These are phyloP conservation scores for Talaromyces sp. DNA, from an alignment of 2,329 filamentous ascomycete species.

Conservation along the genomic window DNA sequence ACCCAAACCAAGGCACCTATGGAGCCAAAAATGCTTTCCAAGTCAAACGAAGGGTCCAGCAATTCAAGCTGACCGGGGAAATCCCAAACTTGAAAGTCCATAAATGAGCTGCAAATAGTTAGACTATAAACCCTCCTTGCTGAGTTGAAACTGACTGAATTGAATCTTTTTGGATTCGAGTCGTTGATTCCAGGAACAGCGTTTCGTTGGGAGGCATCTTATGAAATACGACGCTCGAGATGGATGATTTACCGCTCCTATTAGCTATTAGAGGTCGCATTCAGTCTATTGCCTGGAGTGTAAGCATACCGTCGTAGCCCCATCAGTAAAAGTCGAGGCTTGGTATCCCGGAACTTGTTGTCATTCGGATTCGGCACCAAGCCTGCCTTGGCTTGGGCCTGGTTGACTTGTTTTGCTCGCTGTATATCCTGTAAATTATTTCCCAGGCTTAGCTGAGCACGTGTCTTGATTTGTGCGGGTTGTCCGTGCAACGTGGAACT, in stretches of 20 bases:
- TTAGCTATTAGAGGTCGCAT: constrained; percentile 20
- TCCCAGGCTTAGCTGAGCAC: constrained; percentile 37
- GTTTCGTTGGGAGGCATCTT: constrained; percentile 96
- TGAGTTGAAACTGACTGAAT: constrained; percentile 68
- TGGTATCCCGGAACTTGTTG: constrained; percentile 55
- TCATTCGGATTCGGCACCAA: constrained; percentile 24
- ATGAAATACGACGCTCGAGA: constrained; percentile 98
- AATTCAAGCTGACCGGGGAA: constrained; percentile 95
- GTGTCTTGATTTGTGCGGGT: constrained; percentile 25
- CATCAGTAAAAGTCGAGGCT: constrained; percentile 88
- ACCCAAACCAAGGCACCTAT: constrained; percentile 97
- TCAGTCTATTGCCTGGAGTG: not conserved
- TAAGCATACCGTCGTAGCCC: constrained; percentile 75
- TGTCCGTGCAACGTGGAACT: constrained; percentile 21
- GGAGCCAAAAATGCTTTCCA: constrained; percentile 89
- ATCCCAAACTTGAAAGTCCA: constrained; percentile 99
- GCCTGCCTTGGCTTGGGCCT: constrained; percentile 27
- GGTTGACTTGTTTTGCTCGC: constrained; percentile 23
- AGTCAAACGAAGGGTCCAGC: constrained; percentile 82
- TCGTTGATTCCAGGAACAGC: constrained; percentile 90
- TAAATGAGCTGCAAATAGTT: constrained; percentile 69
- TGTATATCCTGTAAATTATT: constrained; percentile 30
- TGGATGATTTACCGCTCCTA: constrained; percentile 97
- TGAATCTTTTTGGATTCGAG: constrained; percentile 87
- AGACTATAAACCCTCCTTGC: constrained; percentile 3